Evolutionary conservation across 2,329 filamentous ascomycete genomes (phyloP).

Genomic region (Aspergillus novofumigatus): DNA sequence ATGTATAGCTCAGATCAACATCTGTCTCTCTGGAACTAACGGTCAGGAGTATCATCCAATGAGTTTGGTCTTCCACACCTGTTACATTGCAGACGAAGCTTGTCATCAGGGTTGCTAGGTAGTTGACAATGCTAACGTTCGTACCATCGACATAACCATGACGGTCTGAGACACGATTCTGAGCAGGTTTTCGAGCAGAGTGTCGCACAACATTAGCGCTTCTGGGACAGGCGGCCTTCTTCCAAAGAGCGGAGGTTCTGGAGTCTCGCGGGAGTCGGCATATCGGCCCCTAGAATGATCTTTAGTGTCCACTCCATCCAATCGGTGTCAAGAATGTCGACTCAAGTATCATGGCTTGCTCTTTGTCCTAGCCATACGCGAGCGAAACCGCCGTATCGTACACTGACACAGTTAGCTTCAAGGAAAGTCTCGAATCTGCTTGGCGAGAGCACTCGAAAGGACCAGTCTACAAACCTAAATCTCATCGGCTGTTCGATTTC

Average conservation of each 20-base stretch:
- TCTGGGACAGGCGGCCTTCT: background rate
- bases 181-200: background rate
- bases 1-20: constrained; percentile 5
- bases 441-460: background rate
- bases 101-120: background rate
- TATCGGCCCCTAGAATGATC: constrained; percentile 1
- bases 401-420: background rate
- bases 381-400: background rate
- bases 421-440: background rate
- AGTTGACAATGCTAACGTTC: background rate
- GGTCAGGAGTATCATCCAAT: background rate
- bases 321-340: background rate
- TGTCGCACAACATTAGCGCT: background rate
- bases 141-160: background rate
- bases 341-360: background rate
- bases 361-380: background rate
- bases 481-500: background rate
- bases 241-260: background rate
- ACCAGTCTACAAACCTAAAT: background rate
- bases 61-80: background rate
- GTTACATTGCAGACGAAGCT: constrained; percentile 1
- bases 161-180: background rate
- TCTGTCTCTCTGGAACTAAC: background rate
- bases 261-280: constrained; percentile 3
- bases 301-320: background rate